phyloP scores from a whole-genome alignment of 768 basidiomycete species.

The Kwoniella shandongensis region DNA sequence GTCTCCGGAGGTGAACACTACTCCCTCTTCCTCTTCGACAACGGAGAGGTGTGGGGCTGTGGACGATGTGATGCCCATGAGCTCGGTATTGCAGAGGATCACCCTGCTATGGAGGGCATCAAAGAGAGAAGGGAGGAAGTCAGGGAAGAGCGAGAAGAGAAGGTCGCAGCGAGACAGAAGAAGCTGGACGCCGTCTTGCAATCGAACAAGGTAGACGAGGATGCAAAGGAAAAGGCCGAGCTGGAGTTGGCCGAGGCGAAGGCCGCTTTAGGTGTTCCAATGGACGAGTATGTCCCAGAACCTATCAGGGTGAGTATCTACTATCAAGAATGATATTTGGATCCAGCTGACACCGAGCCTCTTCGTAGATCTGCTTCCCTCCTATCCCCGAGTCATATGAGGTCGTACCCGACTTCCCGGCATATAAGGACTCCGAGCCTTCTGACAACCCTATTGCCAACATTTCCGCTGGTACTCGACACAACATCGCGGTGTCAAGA shows the following conservation, averaged over 20 bases:
- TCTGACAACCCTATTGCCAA: conserved; percentile 51
- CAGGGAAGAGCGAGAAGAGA: conserved; percentile 34
- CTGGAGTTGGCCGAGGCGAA: conserved; percentile 35
- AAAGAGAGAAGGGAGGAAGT: conserved; percentile 43
- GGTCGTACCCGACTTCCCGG: conserved; percentile 46
- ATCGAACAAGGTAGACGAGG: conserved; percentile 27
- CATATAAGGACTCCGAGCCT: conserved; percentile 42
- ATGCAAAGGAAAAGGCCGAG: conserved; percentile 34
- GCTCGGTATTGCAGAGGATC: conserved; percentile 63
- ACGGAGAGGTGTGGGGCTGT: conserved; percentile 80
- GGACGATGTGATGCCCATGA: conserved; percentile 83
- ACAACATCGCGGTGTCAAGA: conserved; percentile 55
- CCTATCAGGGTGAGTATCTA: conserved; percentile 47
- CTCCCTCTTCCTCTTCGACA: conserved; percentile 78
- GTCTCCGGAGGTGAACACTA: conserved; percentile 77
- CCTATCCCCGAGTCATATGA: conserved; percentile 53
- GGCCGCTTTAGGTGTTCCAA: conserved; percentile 39
- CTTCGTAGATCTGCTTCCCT: conserved; percentile 54
- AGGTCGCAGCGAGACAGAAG: conserved; percentile 27
- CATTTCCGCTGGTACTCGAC: conserved; percentile 54
- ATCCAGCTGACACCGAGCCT: neutral
- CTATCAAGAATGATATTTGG: neutral
- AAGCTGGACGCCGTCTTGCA: conserved; percentile 27
- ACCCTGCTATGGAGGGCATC: conserved; percentile 50
- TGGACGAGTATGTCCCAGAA: conserved; percentile 50